Percentiles rank a stretch among this genome's conserved stretches.
phyloP scores from a whole-genome alignment of 2,329 filamentous ascomycete species.

The Penicillium glabrum region DNA sequence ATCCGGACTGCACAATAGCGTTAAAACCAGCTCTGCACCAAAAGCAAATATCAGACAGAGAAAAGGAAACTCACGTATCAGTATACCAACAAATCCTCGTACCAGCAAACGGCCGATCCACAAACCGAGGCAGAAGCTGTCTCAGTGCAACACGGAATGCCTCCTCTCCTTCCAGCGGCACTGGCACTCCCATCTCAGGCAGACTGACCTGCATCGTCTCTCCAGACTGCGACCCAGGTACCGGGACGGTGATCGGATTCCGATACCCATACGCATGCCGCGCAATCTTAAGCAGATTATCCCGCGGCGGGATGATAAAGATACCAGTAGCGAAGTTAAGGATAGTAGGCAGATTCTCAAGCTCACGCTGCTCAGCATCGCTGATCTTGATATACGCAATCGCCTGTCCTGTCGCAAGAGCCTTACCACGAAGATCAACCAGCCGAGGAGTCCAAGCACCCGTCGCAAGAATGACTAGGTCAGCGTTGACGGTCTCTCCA shows the following conservation, averaged over 20 bases:
- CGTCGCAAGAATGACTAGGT: slow-evolving; percentile 76
- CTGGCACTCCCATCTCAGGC: slow-evolving; percentile 36
- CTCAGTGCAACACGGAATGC: slow-evolving; percentile 62
- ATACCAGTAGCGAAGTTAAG: slow-evolving; percentile 51
- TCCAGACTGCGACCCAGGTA: slow-evolving; percentile 21
- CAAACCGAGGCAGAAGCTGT: slow-evolving; percentile 62
- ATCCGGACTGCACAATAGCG: slow-evolving; percentile 44
- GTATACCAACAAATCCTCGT: slow-evolving; percentile 75
- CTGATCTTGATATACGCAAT: slow-evolving; percentile 76
- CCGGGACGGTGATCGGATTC: slow-evolving; percentile 39
- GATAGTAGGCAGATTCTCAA: slow-evolving; percentile 67
- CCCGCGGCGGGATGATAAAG: slow-evolving; percentile 56
- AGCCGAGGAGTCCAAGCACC: slow-evolving; percentile 84
- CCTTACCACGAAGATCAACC: slow-evolving; percentile 73
- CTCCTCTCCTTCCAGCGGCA: slow-evolving; percentile 58
- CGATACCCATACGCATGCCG: slow-evolving; percentile 69
- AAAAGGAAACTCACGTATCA: slow-evolving; percentile 55
- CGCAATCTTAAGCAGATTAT: slow-evolving; percentile 65
- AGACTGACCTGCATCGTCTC: slow-evolving; percentile 39
- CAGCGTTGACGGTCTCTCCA: slow-evolving; percentile 57
- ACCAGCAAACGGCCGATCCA: slow-evolving; percentile 59
- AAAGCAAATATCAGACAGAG: neutral
- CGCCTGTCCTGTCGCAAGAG: slow-evolving; percentile 77
- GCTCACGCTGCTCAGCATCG: slow-evolving; percentile 64
- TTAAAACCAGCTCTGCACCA: neutral